These are phyloP conservation scores for Codiaeum variegatum DNA, from an alignment of 441 rosid genomes.

Conservation along the genomic window DNA sequence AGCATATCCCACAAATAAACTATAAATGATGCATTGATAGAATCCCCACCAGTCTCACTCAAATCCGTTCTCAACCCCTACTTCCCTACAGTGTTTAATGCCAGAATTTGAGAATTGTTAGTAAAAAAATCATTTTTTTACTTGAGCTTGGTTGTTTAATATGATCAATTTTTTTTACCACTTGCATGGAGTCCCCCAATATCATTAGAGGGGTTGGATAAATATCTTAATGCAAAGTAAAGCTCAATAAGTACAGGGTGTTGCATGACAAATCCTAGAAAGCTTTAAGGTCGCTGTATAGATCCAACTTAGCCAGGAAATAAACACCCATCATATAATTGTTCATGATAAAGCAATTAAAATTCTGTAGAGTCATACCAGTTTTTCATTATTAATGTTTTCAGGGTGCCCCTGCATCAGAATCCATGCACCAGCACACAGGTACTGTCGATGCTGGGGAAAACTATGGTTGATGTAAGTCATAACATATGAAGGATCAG, in stretches of 20 bases:
- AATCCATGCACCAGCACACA: constrained; percentile 95
- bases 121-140: background rate
- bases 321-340: background rate
- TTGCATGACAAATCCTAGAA: background rate
- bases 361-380: constrained; percentile 43
- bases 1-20: background rate
- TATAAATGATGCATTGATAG: background rate
- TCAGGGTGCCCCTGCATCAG: constrained; percentile 92
- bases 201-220: background rate
- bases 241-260: background rate
- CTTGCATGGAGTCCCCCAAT: background rate
- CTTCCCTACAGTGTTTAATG: background rate
- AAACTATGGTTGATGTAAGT: constrained; percentile 81
- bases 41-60: background rate
- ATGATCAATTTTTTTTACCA: background rate
- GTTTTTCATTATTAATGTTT: constrained; percentile 71
- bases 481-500: constrained; percentile 68
- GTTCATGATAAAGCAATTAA: constrained; percentile 16
- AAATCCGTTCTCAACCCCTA: background rate
- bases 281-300: background rate
- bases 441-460: constrained; percentile 70
- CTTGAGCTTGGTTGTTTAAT: background rate
- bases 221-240: background rate
- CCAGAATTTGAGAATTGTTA: background rate
- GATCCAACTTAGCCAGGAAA: constrained; percentile 9